These are phyloP conservation scores for Silene noctiflora DNA, from an alignment of 179 eudicot genomes.

Conservation along the genomic window DNA sequence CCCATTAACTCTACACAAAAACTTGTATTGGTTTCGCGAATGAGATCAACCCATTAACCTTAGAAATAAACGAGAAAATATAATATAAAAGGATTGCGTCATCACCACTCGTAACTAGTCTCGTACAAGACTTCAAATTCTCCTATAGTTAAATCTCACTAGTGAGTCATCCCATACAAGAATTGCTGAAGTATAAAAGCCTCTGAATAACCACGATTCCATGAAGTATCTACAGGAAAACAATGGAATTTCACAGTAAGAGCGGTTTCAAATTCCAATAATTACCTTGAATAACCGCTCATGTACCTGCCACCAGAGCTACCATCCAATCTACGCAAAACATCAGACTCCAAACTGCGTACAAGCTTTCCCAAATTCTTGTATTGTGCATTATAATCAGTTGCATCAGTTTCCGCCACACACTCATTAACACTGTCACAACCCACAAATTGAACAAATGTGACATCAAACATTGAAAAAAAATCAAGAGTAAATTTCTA, in stretches of 20 bases:
- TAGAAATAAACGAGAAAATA: no score
- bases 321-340: constrained; percentile 49
- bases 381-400: constrained; percentile 56
- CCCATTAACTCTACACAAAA: no score
- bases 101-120: no score
- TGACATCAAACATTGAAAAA: background rate
- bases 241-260: background rate
- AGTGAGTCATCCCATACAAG: no score
- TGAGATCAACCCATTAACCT: no score
- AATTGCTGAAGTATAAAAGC: no score
- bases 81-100: no score
- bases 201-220: no score
- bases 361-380: constrained; percentile 75
- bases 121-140: no score
- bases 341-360: constrained; percentile 38
- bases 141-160: no score
- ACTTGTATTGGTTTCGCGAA: no score
- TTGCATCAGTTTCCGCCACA: constrained; percentile 40
- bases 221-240: no score
- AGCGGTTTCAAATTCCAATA: background rate
- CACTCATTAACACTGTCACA: constrained; percentile 57
- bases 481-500: background rate
- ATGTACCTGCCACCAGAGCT: constrained; percentile 32
- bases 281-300: constrained; percentile 45
- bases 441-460: background rate